Evolutionary conservation across 2,329 filamentous ascomycete species (phyloP).

Genomic region (Cephalotrichum gorgonifer): DNA sequence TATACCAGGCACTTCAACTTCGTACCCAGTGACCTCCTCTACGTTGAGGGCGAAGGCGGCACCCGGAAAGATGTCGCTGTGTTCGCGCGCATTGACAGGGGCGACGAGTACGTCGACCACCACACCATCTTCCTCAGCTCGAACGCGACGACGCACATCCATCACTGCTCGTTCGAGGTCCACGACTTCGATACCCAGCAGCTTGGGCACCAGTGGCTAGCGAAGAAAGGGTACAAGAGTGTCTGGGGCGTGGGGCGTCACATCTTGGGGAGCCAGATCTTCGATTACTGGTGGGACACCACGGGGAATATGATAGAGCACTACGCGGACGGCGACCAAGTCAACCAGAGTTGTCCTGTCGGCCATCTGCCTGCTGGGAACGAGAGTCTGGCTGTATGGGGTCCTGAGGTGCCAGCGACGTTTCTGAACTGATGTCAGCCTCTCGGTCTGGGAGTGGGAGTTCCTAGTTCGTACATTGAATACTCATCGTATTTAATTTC

Average conservation of each 20-base stretch:
- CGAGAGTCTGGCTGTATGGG: neutral
- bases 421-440: neutral
- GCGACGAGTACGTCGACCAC: conserved; percentile 34
- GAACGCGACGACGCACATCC: conserved; percentile 41
- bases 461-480: no score
- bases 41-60: conserved; percentile 10
- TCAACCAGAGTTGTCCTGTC: conserved; percentile 28
- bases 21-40: conserved; percentile 31
- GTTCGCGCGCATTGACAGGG: conserved; percentile 34
- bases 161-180: conserved; percentile 63
- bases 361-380: neutral
- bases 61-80: conserved; percentile 26
- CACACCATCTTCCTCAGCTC: conserved; percentile 41
- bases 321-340: conserved; percentile 62
- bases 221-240: conserved; percentile 48
- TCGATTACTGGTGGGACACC: conserved; percentile 42
- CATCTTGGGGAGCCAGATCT: conserved; percentile 60
- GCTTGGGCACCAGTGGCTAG: conserved; percentile 60
- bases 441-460: no score
- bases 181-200: conserved; percentile 62
- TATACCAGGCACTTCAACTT: conserved; percentile 40
- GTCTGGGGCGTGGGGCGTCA: conserved; percentile 66
- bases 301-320: conserved; percentile 56
- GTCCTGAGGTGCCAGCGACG: neutral
- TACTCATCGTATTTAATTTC: no score